Percentiles rank a stretch among this genome's conserved stretches.
These are phyloP conservation scores for Agrocybe pediades DNA, from an alignment of 768 basidiomycete genomes.

Conservation along the genomic window DNA sequence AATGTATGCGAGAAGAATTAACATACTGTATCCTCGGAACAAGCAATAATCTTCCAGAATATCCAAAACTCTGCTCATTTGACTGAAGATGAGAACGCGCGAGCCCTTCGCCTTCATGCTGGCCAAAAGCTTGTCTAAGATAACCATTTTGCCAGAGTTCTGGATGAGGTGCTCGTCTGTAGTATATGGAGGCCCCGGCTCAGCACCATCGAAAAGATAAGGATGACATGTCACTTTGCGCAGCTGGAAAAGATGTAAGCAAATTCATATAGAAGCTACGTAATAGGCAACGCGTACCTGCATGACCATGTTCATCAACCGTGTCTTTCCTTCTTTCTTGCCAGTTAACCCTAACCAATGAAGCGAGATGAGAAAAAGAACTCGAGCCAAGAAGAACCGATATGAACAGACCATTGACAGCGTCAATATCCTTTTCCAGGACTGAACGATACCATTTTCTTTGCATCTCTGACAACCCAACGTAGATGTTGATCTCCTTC, in stretches of 20 bases:
- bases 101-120: constrained; percentile 94
- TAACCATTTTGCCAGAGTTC: constrained; percentile 96
- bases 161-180: constrained; percentile 96
- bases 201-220: constrained; percentile 92
- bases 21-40: constrained; percentile 80
- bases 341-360: constrained; percentile 92
- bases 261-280: background rate
- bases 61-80: constrained; percentile 99
- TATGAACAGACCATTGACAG: constrained; percentile 78
- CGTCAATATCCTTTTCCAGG: constrained; percentile 97
- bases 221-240: constrained; percentile 91
- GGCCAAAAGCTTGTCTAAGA: constrained; percentile 89
- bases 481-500: constrained; percentile 98
- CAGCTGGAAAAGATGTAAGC: constrained; percentile 38
- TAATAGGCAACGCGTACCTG: constrained; percentile 55
- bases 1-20: background rate
- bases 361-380: background rate
- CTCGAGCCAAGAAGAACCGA: no score
- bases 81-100: constrained; percentile 94
- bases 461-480: constrained; percentile 97
- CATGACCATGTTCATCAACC: constrained; percentile 99
- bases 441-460: constrained; percentile 97
- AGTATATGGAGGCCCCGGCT: constrained; percentile 98
- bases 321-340: constrained; percentile 98
- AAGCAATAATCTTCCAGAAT: constrained; percentile 97